These are phyloP conservation scores for Didymella sp. DNA, from an alignment of 2,329 filamentous ascomycete species.

Conservation along the genomic window DNA sequence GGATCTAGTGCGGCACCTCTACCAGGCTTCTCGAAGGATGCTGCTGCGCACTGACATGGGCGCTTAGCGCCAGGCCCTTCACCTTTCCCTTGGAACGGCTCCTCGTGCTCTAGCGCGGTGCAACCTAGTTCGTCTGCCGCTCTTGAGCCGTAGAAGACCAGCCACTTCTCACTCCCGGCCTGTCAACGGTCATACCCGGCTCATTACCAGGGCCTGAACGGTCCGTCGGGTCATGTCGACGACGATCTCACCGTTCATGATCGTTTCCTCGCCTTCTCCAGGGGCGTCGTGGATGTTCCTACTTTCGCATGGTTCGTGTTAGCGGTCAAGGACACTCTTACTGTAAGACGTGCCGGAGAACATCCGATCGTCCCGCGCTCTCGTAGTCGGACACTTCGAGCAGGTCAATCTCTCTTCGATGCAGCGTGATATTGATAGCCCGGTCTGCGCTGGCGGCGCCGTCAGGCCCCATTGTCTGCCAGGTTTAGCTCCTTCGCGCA, in stretches of 20 bases:
- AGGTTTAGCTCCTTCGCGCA: slow-evolving; percentile 43
- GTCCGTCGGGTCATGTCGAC: slow-evolving; percentile 34
- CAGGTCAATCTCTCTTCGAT: slow-evolving; percentile 36
- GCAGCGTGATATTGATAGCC: slow-evolving; percentile 39
- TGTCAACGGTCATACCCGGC: slow-evolving; percentile 44
- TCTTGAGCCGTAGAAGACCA: slow-evolving; percentile 43
- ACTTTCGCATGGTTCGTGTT: neutral
- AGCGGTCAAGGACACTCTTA: neutral
- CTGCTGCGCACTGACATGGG: slow-evolving; percentile 31
- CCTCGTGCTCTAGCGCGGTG: slow-evolving; percentile 28
- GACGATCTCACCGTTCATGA: slow-evolving; percentile 26
- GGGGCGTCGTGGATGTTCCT: neutral
- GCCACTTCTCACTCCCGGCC: slow-evolving; percentile 24
- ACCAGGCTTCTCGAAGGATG: slow-evolving; percentile 36
- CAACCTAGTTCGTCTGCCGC: slow-evolving; percentile 29
- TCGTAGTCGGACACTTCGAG: slow-evolving; percentile 15
- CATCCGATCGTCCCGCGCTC: slow-evolving; percentile 10
- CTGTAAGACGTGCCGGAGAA: neutral
- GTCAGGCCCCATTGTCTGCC: slow-evolving; percentile 28
- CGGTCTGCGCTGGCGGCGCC: slow-evolving; percentile 39
- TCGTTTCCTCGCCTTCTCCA: slow-evolving; percentile 1
- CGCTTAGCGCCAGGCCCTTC: slow-evolving; percentile 39
- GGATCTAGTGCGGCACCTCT: slow-evolving; percentile 45
- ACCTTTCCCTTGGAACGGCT: slow-evolving; percentile 29
- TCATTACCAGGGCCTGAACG: slow-evolving; percentile 47